Conservation (phyloP, 805 yeast species). For the Cyberlindnera xylosilytica region DNA sequence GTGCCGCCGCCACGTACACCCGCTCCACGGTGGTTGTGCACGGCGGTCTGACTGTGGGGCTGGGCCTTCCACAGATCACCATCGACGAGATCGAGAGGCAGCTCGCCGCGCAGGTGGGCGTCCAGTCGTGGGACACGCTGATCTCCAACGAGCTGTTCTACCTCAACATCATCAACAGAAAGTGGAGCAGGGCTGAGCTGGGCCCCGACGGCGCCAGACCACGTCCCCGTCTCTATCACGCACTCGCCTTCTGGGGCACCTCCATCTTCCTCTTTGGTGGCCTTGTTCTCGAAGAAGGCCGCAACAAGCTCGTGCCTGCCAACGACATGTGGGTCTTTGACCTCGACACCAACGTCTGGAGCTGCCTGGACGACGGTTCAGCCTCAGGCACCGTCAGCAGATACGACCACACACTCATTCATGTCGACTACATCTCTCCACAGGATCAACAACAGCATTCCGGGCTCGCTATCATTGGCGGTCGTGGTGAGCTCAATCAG, state of each 20-base stretch:
- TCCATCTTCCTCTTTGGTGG: slow-evolving; percentile 67
- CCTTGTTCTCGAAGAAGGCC: slow-evolving; percentile 37
- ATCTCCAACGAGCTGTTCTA: slow-evolving; percentile 64
- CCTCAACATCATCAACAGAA: slow-evolving; percentile 54
- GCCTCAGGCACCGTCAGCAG: slow-evolving; percentile 37
- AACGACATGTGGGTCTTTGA: slow-evolving; percentile 73
- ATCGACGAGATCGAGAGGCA: slow-evolving; percentile 15
- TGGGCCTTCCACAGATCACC: slow-evolving; percentile 26
- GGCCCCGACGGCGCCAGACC: slow-evolving; percentile 15
- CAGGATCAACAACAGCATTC: slow-evolving; percentile 38
- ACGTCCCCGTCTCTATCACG: slow-evolving; percentile 51
- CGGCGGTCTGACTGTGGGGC: slow-evolving; percentile 66
- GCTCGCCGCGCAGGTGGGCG: slow-evolving; percentile 6
- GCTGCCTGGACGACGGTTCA: slow-evolving; percentile 43
- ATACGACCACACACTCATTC: slow-evolving; percentile 50
- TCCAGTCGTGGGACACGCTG: slow-evolving; percentile 8
- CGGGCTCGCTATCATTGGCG: slow-evolving; percentile 55
- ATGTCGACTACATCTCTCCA: slow-evolving; percentile 36
- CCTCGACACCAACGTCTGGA: slow-evolving; percentile 51
- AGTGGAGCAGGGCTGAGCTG: slow-evolving; percentile 48
- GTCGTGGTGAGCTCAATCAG: slow-evolving; percentile 37
- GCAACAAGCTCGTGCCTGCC: slow-evolving; percentile 40
- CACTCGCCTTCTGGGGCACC: slow-evolving; percentile 48
- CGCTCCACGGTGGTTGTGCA: slow-evolving; percentile 59
- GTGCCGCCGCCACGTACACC: slow-evolving; percentile 56